These are phyloP conservation scores for Tylopilus felleus DNA, from an alignment of 768 basidiomycete genomes.

Conservation along the genomic window DNA sequence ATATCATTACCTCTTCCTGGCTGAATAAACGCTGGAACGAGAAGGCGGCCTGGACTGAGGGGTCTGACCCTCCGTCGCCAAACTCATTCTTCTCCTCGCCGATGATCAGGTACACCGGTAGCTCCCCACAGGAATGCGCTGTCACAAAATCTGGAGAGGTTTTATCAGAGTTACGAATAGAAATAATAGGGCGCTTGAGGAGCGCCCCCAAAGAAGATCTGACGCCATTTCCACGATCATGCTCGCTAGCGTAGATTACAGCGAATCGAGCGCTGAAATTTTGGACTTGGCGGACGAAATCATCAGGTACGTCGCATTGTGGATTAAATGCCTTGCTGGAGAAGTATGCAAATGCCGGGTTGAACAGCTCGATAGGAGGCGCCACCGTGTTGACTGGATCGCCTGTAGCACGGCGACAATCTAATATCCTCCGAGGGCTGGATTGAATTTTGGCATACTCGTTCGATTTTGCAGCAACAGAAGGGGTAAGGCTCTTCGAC, in stretches of 20 bases:
- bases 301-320: neutral
- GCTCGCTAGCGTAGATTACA: constrained; percentile 9
- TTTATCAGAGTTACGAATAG: neutral
- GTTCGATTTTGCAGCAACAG: constrained; percentile 6
- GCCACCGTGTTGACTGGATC: neutral
- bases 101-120: constrained; percentile 8
- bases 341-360: constrained; percentile 30
- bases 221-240: neutral
- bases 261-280: constrained; percentile 16
- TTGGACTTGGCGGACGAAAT: constrained; percentile 1
- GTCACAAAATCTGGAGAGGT: constrained; percentile 2
- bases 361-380: constrained; percentile 13
- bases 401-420: constrained; percentile 5
- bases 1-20: constrained; percentile 4
- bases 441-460: constrained; percentile 6
- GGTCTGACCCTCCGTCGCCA: constrained; percentile 26
- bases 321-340: constrained; percentile 17
- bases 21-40: constrained; percentile 17
- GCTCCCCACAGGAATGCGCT: no score
- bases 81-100: constrained; percentile 19
- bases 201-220: neutral
- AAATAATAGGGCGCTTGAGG: neutral
- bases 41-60: constrained; percentile 27
- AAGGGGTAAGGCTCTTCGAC: constrained; percentile 1
- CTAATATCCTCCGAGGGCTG: neutral